These are phyloP conservation scores for Eucalyptus coolabah DNA, from an alignment of 345 rosid genomes.

Conservation along the genomic window DNA sequence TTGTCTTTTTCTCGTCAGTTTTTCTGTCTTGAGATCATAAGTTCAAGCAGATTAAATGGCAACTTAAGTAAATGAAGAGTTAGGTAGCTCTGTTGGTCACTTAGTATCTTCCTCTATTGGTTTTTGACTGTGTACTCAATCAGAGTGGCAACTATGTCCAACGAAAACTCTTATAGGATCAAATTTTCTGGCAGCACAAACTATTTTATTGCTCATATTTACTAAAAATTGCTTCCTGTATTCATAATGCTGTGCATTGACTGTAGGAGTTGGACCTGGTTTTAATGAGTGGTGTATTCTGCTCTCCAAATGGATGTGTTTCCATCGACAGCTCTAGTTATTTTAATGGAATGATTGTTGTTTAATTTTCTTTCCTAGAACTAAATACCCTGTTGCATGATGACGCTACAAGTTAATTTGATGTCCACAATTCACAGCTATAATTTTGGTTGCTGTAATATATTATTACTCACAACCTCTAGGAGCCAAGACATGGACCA, in stretches of 20 bases:
- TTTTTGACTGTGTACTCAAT: not conserved
- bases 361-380: not conserved
- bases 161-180: not conserved
- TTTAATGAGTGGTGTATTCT: not conserved
- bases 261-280: not conserved
- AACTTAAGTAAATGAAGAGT: not conserved
- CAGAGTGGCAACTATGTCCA: not conserved
- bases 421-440: conserved; percentile 18
- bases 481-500: conserved; percentile 31
- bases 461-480: conserved; percentile 61
- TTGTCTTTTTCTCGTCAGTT: not conserved
- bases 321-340: not conserved
- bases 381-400: not conserved
- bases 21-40: not conserved
- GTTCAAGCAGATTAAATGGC: not conserved
- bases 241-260: not conserved
- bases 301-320: not conserved
- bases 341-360: not conserved
- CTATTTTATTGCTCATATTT: not conserved
- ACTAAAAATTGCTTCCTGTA: not conserved
- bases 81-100: not conserved
- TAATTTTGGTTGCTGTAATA: conserved; percentile 57
- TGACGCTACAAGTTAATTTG: not conserved
- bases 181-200: not conserved
- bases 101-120: not conserved